These are phyloP conservation scores for Cynara cardunculus DNA, from an alignment of 129 eudicot genomes.

Conservation along the genomic window DNA sequence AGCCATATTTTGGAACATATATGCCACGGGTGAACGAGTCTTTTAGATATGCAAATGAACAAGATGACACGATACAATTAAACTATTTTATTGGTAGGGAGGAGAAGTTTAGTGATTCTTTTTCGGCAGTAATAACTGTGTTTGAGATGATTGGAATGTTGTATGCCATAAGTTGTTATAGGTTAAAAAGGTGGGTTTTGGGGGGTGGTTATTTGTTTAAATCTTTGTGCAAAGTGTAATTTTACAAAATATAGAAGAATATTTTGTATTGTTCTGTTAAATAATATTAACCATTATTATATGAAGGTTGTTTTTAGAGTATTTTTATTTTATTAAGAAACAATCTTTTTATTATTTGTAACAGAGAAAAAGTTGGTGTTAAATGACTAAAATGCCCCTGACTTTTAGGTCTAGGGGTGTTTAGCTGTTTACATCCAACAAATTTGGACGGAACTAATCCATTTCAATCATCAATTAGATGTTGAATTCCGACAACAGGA, in stretches of 20 bases:
- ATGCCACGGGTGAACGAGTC: conserved; percentile 77
- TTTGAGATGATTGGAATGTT: background rate
- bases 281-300: background rate
- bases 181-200: background rate
- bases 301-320: background rate
- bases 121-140: conserved; percentile 6
- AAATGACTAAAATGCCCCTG: too few relatives aligned
- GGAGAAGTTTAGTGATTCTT: conserved; percentile 20
- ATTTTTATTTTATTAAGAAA: too few relatives aligned
- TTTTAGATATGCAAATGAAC: conserved; percentile 31
- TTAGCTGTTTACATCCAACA: too few relatives aligned
- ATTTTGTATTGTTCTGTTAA: background rate
- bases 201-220: conserved; percentile 3
- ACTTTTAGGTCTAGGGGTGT: too few relatives aligned
- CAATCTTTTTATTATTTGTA: too few relatives aligned
- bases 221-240: conserved; percentile 15
- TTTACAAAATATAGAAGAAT: background rate
- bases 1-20: conserved; percentile 79
- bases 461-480: too few relatives aligned
- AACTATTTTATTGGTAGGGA: background rate
- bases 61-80: background rate
- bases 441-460: too few relatives aligned
- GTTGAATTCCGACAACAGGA: too few relatives aligned
- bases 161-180: background rate
- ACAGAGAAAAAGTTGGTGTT: too few relatives aligned